These are phyloP conservation scores for Coemansia sp. DNA, from an alignment of 192 early-diverging fungal species.

Conservation along the genomic window DNA sequence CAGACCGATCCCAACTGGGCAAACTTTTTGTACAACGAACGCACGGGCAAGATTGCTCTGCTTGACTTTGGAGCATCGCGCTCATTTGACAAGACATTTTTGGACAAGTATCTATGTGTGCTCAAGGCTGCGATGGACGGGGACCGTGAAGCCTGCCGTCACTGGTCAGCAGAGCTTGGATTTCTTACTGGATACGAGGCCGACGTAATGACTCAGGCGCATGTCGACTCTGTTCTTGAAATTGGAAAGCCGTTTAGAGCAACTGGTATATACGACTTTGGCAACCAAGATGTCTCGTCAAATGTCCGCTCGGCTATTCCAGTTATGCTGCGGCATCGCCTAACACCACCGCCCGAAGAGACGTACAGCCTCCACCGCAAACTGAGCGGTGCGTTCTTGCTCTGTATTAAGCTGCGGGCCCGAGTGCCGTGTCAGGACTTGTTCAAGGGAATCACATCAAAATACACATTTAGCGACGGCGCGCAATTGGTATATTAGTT, in stretches of 20 bases:
- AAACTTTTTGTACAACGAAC: slow-evolving; percentile 88
- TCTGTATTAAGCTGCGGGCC: slow-evolving; percentile 80
- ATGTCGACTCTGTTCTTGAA: slow-evolving; percentile 83
- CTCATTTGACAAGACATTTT: slow-evolving; percentile 72
- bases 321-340: slow-evolving; percentile 87
- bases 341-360: slow-evolving; percentile 98
- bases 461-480: slow-evolving; percentile 40
- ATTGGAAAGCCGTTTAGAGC: slow-evolving; percentile 81
- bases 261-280: slow-evolving; percentile 72
- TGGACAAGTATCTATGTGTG: slow-evolving; percentile 72
- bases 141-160: slow-evolving; percentile 71
- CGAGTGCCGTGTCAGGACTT: slow-evolving; percentile 52
- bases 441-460: slow-evolving; percentile 38
- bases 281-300: slow-evolving; percentile 75
- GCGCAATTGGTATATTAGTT: slow-evolving; percentile 15
- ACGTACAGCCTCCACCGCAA: slow-evolving; percentile 95
- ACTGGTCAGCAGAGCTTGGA: slow-evolving; percentile 79
- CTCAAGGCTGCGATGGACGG: slow-evolving; percentile 68
- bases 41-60: slow-evolving; percentile 71
- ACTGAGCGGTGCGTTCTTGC: slow-evolving; percentile 86
- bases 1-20: slow-evolving; percentile 99
- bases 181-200: slow-evolving; percentile 95
- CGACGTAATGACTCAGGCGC: slow-evolving; percentile 79
- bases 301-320: slow-evolving; percentile 87
- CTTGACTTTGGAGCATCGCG: slow-evolving; percentile 95